phyloP scores from a whole-genome alignment of 2,329 filamentous ascomycete genomes.

The Neopestalotiopsis sp. region DNA sequence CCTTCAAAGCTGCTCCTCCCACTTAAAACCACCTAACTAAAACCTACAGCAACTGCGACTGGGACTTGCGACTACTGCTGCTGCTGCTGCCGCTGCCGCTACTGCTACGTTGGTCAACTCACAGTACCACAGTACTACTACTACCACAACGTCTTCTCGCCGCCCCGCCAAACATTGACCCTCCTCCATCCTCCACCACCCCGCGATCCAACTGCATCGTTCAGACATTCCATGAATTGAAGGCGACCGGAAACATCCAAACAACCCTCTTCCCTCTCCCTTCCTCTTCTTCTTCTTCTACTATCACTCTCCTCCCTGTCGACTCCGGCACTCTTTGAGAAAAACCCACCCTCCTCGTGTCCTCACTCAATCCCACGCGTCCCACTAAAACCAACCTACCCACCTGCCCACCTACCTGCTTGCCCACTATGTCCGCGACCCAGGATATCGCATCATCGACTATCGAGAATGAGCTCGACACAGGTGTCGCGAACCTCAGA shows the following conservation, averaged over 20 bases:
- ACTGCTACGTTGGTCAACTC: neutral
- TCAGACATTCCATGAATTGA: constrained; percentile 5
- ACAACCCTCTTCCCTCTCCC: constrained; percentile 2
- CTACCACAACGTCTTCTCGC: constrained; percentile 2
- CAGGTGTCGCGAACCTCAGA: constrained; percentile 70
- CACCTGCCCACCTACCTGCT: constrained; percentile 23
- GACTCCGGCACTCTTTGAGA: constrained; percentile 11
- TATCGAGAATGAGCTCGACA: constrained; percentile 62
- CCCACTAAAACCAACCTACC: constrained; percentile 22
- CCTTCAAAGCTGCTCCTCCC: neutral
- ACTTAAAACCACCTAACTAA: neutral
- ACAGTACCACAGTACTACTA: neutral
- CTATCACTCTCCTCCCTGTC: constrained; percentile 28
- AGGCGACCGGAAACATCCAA: neutral
- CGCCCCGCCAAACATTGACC: constrained; percentile 5
- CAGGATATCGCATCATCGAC: constrained; percentile 65
- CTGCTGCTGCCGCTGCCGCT: neutral
- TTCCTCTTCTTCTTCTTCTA: constrained; percentile 1
- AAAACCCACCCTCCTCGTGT: constrained; percentile 26
- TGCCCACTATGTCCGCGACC: constrained; percentile 61
- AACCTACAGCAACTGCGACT: neutral
- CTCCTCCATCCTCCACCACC: neutral
- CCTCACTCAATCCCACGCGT: constrained; percentile 28
- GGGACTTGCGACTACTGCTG: neutral
- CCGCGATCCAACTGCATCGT: neutral